Evolutionary conservation across 1,139 yeast genomes (phyloP), one percentile per base, ranked within the genome.

Genomic region (Magnusiomyces suaveolens): DNA sequence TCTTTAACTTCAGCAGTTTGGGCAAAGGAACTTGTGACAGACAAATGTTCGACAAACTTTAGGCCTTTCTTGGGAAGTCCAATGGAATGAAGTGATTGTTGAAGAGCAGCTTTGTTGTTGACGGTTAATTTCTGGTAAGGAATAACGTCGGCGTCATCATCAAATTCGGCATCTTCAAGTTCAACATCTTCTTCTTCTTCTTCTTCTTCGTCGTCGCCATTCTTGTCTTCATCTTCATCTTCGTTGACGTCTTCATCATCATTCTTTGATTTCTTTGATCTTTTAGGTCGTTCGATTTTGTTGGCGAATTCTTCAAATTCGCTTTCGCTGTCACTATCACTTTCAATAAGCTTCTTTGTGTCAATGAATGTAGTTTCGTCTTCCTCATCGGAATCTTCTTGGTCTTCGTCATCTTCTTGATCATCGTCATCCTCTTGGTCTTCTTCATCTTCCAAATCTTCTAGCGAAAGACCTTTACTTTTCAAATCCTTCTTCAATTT

Each of bases 111-210:
- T 23, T 63, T 63, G 64, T 74, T 74, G 64, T 74, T 73, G 55
- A 74, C 62, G 23, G 97, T 90, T 53, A 88, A 78, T 69, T 89
- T 89, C 57, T 94, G 89, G 72, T 85, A 82, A 52, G 98, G 97
- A 33, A 90, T 86, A 43, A 86, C 79, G 66, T 88, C 96, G 18
- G 94, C 94, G 65, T 87, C 95, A 2, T 87, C 84, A 64, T 85
- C 95, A 44, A 83, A 94, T 56, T 81, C 85, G 0, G 83, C 79
- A 53, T 81, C 74, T n/a, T 73, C 65, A 43, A 70, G 61, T 48
- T 69, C 73, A 50, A 82, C 81, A 25, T 80, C 76, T 53, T 79
- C 84, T 58, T 78, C 82, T 51, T 72, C 77, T 26, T 69, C 73
- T 16, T 67, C 70, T 8, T 66, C 73, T 3, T 64, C 68, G 0